phyloP scores from a whole-genome alignment of 768 basidiomycete species.

The Macrocybe gigantea region DNA sequence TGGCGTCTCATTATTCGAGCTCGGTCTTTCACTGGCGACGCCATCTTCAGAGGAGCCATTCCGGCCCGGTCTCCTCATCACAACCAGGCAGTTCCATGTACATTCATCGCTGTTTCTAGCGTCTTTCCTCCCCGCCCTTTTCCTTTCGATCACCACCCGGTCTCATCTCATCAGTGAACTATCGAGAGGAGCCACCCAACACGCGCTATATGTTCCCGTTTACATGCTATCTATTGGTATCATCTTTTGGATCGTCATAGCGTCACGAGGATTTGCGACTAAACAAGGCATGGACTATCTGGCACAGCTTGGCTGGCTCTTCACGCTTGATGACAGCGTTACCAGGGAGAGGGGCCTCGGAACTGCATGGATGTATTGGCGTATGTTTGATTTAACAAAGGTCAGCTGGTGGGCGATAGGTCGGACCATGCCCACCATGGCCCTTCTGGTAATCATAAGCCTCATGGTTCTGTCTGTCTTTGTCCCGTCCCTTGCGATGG shows the following conservation, averaged over 20 bases:
- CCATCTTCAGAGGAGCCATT: conserved; percentile 8
- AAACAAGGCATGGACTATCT: background rate
- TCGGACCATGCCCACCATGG: conserved; percentile 13
- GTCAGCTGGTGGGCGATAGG: conserved; percentile 17
- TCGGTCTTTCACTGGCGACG: conserved; percentile 12
- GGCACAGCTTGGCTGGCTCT: conserved; percentile 13
- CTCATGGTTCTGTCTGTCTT: conserved; percentile 18
- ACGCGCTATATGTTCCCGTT: conserved; percentile 12
- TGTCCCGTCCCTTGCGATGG: conserved; percentile 16
- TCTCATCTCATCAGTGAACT: conserved; percentile 7
- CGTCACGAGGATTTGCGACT: background rate
- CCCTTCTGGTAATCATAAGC: conserved; percentile 16
- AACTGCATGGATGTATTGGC: conserved; percentile 18
- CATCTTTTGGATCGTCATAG: conserved; percentile 15
- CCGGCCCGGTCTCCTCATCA: conserved; percentile 4
- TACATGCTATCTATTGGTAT: conserved; percentile 11
- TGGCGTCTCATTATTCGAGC: conserved; percentile 14
- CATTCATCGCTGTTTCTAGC: conserved; percentile 15
- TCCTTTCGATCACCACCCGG: conserved; percentile 13
- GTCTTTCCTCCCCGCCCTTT: conserved; percentile 13
- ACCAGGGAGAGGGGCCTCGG: conserved; percentile 7
- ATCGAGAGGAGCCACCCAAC: conserved; percentile 13
- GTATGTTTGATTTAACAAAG: conserved; percentile 15
- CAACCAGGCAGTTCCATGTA: background rate
- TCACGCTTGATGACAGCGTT: conserved; percentile 10